phyloP scores from a whole-genome alignment of 1,284 basidiomycete genomes.

The Tilletia walkeri region DNA sequence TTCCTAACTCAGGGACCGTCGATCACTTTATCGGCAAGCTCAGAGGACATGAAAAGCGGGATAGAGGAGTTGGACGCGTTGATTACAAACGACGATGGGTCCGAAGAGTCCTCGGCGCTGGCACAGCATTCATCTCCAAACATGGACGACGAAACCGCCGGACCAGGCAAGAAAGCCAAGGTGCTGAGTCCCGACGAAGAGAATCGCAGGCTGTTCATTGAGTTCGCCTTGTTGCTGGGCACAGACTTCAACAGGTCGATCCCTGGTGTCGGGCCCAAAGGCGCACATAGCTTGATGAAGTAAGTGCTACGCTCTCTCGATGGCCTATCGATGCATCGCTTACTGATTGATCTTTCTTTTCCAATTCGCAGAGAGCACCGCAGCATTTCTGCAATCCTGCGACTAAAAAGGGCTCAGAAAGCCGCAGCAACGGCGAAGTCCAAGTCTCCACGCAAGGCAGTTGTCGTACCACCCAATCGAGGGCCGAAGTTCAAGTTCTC shows the following conservation, averaged over 20 bases:
- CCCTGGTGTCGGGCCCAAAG: slow-evolving; percentile 42
- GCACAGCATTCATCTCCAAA: neutral
- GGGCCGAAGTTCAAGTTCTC: slow-evolving; percentile 19
- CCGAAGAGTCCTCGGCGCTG: neutral
- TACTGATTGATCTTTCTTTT: neutral
- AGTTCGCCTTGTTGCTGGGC: slow-evolving; percentile 53
- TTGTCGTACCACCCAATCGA: too few relatives aligned
- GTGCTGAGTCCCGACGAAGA: neutral
- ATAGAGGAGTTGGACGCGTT: too few relatives aligned
- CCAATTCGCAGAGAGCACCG: slow-evolving; percentile 27
- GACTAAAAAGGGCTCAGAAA: neutral
- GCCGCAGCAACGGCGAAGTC: slow-evolving; percentile 19
- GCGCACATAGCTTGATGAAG: slow-evolving; percentile 35
- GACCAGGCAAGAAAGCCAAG: neutral
- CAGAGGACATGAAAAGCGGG: too few relatives aligned
- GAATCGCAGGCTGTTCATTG: slow-evolving; percentile 35
- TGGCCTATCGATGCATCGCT: neutral
- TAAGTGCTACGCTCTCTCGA: neutral
- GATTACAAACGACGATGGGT: neutral
- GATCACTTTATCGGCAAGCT: too few relatives aligned
- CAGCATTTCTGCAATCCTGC: slow-evolving; percentile 33
- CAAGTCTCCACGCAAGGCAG: too few relatives aligned
- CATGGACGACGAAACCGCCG: neutral
- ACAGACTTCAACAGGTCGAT: slow-evolving; percentile 54
- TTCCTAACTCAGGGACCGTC: too few relatives aligned